Percentiles rank a stretch among this genome's conserved stretches.
Conservation (phyloP, 805 yeast species). For the Lipomyces kockii region DNA sequence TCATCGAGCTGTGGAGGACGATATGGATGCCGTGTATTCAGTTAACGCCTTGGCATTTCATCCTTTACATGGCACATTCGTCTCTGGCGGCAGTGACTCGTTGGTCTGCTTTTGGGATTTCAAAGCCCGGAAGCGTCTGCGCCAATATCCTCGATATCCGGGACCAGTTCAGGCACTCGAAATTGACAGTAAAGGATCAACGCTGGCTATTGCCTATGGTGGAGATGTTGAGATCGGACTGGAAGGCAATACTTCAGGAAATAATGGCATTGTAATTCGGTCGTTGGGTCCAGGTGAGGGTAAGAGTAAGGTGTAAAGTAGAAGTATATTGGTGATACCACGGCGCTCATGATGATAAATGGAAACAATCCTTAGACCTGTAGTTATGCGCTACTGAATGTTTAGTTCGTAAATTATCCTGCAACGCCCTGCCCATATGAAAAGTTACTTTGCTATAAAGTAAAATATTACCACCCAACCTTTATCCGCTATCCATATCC, state of each 20-base stretch:
- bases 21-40: constrained; percentile 57
- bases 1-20: constrained; percentile 58
- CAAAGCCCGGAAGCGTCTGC: constrained; percentile 51
- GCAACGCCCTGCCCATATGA: neutral
- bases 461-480: neutral
- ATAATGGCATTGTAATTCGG: constrained; percentile 27
- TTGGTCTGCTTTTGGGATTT: constrained; percentile 58
- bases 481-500: neutral
- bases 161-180: constrained; percentile 53
- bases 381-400: neutral
- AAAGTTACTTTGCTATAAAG: neutral
- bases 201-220: constrained; percentile 54
- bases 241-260: constrained; percentile 1
- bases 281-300: constrained; percentile 35
- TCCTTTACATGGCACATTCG: constrained; percentile 48
- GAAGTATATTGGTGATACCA: neutral
- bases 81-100: constrained; percentile 60
- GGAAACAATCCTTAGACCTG: neutral
- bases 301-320: constrained; percentile 42
- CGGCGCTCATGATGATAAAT: neutral
- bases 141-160: constrained; percentile 47
- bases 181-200: constrained; percentile 42
- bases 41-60: constrained; percentile 56
- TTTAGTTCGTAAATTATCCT: neutral
- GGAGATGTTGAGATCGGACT: constrained; percentile 47